These are phyloP conservation scores for Dendrocalamus latiflorus DNA, from an alignment of 202 grass and related monocot species.

Conservation along the genomic window DNA sequence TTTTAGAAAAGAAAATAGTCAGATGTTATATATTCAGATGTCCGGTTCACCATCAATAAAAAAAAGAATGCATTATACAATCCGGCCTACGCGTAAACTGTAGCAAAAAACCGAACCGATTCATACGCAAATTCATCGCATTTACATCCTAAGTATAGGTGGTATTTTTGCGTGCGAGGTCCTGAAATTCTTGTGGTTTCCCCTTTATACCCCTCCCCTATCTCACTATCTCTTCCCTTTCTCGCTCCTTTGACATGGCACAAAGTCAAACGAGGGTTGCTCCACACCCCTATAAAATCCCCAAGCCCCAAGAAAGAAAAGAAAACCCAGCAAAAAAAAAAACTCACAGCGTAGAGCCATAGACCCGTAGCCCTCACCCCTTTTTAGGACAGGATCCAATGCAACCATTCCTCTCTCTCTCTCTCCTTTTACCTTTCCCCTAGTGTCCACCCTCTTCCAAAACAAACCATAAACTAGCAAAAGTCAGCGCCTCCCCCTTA, in stretches of 20 bases:
- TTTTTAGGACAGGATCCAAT: constrained; percentile 71
- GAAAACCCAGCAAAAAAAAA: constrained; percentile 8
- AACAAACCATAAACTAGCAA: constrained; percentile 38
- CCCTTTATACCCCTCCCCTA: not conserved
- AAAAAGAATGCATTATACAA: not conserved
- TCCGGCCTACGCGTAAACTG: not conserved
- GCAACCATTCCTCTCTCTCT: constrained; percentile 36
- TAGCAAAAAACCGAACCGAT: not conserved
- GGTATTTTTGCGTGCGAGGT: not conserved
- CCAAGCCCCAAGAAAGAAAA: constrained; percentile 13
- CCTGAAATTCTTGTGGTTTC: not conserved
- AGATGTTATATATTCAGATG: too few species aligned
- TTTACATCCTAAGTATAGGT: not conserved
- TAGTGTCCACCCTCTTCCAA: constrained; percentile 33
- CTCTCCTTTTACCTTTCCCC: constrained; percentile 28
- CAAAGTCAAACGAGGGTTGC: constrained; percentile 38
- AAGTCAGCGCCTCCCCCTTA: constrained; percentile 73
- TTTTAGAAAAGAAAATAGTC: too few species aligned
- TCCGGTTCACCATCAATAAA: not conserved
- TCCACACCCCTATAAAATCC: not conserved
- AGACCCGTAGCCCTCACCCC: constrained; percentile 23
- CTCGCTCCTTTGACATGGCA: constrained; percentile 59
- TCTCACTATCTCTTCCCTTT: too few species aligned
- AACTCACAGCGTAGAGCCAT: not conserved
- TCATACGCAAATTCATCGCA: not conserved